phyloP scores from a whole-genome alignment of 2,329 filamentous ascomycete species.

The Paramyrothecium roridum region DNA sequence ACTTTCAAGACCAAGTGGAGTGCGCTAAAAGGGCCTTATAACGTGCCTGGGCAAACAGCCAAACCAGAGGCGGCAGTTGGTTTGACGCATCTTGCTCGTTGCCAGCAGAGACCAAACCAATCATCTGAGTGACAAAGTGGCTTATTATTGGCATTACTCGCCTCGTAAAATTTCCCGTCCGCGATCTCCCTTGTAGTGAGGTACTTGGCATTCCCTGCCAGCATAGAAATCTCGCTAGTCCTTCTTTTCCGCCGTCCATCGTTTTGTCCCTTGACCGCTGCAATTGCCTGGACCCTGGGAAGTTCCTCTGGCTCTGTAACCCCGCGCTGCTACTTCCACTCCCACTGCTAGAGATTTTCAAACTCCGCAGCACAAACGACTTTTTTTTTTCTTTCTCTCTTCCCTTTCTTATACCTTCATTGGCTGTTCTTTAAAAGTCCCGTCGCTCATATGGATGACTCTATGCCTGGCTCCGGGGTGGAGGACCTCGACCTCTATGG shows the following conservation, averaged over 20 bases:
- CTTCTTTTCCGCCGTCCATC: not conserved
- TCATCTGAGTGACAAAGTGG: not conserved
- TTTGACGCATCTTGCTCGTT: no score
- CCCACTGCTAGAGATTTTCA: constrained; percentile 20
- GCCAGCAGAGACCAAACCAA: not conserved
- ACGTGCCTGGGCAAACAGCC: no score
- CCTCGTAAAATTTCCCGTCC: not conserved
- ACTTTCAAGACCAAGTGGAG: no score
- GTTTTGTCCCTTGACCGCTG: not conserved
- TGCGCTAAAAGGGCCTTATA: no score
- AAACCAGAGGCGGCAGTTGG: no score
- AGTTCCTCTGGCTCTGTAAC: constrained; percentile 5
- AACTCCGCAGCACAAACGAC: constrained; percentile 1
- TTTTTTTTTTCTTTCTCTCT: constrained; percentile 8
- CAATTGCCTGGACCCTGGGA: not conserved
- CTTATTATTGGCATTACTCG: not conserved
- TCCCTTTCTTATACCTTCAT: constrained; percentile 15
- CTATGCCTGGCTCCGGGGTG: constrained; percentile 19
- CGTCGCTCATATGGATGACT: constrained; percentile 4
- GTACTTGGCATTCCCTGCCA: no score
- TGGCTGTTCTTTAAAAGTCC: not conserved
- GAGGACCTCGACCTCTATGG: constrained; percentile 60
- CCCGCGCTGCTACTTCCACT: constrained; percentile 14
- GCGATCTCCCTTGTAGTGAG: no score
- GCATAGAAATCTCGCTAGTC: not conserved